Evolutionary conservation across 2,329 filamentous ascomycete genomes (phyloP), one percentile per base, ranked within the genome.

Genomic region (Rutstroemia sp.): DNA sequence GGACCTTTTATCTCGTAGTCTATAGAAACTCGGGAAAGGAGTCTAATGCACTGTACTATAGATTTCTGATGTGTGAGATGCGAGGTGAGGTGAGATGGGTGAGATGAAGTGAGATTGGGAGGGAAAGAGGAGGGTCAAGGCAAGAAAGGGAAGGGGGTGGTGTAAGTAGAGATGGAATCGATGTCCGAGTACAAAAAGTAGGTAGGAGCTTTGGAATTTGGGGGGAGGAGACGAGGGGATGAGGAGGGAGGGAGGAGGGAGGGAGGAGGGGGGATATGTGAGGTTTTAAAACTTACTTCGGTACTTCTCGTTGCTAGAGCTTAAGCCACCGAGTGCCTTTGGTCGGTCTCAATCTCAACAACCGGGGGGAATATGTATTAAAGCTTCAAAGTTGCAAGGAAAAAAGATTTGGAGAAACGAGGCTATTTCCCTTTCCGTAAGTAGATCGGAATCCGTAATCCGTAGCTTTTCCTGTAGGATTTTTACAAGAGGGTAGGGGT

Each of bases 281-380:
- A 34, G 44, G 51, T 36, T 47, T 53, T 36, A 46, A 47, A 53
- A 34, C 19, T 53, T 53, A 53, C 40, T 30, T 53, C 40, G 17
- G 51, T 10, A 10, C 27, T 30, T 30, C 27, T 10, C 27, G 27
- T 30, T 30, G 27, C 27, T 30, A 44, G 34, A 48, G 17, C 17
- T 52, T 21, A 47, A 27, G 34, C 40, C 34, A 53, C 45, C 25
- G 25, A 25, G 23, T 23, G 23, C 23, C 23, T 23, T 23, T 23
- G 23, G 23, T 23, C 23, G 23, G 23, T 23, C 23, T 23, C 23
- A 53, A 17, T 14, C 16, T 14, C 27, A 38, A 8, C 19, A 25
- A 47, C 27, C 21, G 9, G 23, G n/a, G 21, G 12, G n/a, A 23
- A 23, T 14, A 23, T 6, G 25, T 10, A 10, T 38, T 4, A 21